phyloP scores from a whole-genome alignment of 768 basidiomycete species.

The Daedalea quercina region DNA sequence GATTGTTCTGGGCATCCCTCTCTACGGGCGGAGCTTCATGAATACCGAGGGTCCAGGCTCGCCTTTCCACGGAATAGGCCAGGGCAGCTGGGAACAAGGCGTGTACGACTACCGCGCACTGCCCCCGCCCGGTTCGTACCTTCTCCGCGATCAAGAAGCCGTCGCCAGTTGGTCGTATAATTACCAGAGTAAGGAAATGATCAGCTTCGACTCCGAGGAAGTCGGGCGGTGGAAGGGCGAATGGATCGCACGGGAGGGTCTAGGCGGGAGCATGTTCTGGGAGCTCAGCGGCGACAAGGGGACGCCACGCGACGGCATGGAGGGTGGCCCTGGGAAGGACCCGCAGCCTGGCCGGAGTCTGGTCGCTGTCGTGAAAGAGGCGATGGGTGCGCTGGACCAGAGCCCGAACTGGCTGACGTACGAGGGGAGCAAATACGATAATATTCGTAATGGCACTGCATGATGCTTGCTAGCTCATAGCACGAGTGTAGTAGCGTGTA shows the following conservation, averaged over 20 bases:
- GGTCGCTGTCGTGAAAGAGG: conserved; percentile 65
- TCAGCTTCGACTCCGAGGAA: conserved; percentile 73
- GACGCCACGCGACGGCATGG: conserved; percentile 60
- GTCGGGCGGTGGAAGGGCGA: conserved; percentile 69
- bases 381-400: conserved; percentile 70
- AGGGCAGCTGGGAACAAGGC: conserved; percentile 86
- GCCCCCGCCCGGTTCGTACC: conserved; percentile 65
- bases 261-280: conserved; percentile 96
- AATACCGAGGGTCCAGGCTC: conserved; percentile 78
- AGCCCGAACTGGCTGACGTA: conserved; percentile 81
- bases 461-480: background rate
- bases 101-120: conserved; percentile 92
- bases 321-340: conserved; percentile 69
- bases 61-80: conserved; percentile 76
- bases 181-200: conserved; percentile 64
- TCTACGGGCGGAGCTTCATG: conserved; percentile 90
- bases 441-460: conserved; percentile 62
- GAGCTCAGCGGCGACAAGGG: conserved; percentile 88
- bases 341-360: conserved; percentile 64
- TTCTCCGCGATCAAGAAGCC: conserved; percentile 56
- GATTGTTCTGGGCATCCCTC: conserved; percentile 84
- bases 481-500: background rate
- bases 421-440: conserved; percentile 70
- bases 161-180: conserved; percentile 86
- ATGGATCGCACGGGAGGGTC: conserved; percentile 67